A percentile compares a stretch with the other conserved stretches of the same genome.
Evolutionary conservation across 441 rosid species (phyloP).

Genomic region (Euphorbia celastroides): DNA sequence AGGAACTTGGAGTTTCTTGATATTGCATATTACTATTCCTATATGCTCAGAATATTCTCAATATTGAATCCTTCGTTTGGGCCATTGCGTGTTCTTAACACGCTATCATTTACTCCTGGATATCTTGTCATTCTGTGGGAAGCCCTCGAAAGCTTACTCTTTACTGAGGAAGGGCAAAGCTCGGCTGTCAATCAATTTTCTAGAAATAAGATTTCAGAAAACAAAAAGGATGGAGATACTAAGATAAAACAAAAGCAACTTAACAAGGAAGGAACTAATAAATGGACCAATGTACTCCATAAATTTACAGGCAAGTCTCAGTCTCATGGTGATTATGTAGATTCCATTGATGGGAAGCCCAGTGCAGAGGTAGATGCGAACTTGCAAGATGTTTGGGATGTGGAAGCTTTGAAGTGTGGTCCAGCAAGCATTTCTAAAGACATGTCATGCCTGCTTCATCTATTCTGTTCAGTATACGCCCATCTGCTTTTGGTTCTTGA

Average conservation of each 20-base stretch:
- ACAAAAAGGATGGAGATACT: slow-evolving; percentile 30
- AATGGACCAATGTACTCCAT: slow-evolving; percentile 66
- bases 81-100: slow-evolving; percentile 78
- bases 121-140: slow-evolving; percentile 67
- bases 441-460: slow-evolving; percentile 69
- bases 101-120: slow-evolving; percentile 91
- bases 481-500: slow-evolving; percentile 96
- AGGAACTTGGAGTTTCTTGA: slow-evolving; percentile 59
- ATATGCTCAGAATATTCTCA: slow-evolving; percentile 75
- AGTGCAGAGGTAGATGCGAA: slow-evolving; percentile 37
- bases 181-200: slow-evolving; percentile 20
- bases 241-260: slow-evolving; percentile 49
- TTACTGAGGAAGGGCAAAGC: slow-evolving; percentile 29
- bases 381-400: slow-evolving; percentile 61
- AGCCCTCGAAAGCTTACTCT: slow-evolving; percentile 50
- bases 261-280: slow-evolving; percentile 57
- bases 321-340: slow-evolving; percentile 30
- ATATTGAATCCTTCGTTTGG: slow-evolving; percentile 58
- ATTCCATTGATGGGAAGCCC: slow-evolving; percentile 32
- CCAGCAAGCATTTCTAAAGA: slow-evolving; percentile 76
- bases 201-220: slow-evolving; percentile 31
- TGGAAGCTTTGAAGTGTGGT: slow-evolving; percentile 63
- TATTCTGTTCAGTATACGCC: slow-evolving; percentile 86
- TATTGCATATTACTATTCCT: slow-evolving; percentile 75
- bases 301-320: slow-evolving; percentile 76